Evolutionary conservation across 352 stramenopile genomes (phyloP).

Genomic region (Phytophthora europaea): DNA sequence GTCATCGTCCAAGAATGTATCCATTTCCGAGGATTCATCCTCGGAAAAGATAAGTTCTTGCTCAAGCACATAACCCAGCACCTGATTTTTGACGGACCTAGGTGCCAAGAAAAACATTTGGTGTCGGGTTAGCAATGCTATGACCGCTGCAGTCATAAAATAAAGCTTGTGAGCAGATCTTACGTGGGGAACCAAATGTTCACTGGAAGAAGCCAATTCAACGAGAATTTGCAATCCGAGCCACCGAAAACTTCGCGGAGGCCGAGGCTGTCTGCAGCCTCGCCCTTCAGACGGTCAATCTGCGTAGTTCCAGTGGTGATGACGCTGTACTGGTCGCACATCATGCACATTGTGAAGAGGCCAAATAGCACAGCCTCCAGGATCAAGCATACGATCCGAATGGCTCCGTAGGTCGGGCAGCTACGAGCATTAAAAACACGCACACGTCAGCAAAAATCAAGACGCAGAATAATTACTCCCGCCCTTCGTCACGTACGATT

Average conservation of each 20-base stretch:
- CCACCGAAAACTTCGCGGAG: constrained; percentile 89
- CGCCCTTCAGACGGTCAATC: constrained; percentile 98
- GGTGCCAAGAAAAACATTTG: constrained; percentile 11
- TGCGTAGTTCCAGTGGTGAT: constrained; percentile 96
- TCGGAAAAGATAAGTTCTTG: constrained; percentile 72
- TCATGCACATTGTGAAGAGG: constrained; percentile 99
- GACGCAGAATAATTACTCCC: background rate
- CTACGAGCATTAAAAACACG: constrained; percentile 33
- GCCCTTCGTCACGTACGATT: constrained; percentile 59
- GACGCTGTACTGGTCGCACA: constrained; percentile 98
- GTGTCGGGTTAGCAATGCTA: background rate
- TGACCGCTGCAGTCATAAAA: background rate
- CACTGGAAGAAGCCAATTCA: constrained; percentile 87
- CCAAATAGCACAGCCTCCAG: constrained; percentile 96
- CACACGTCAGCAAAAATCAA: constrained; percentile 12
- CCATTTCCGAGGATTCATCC: constrained; percentile 79
- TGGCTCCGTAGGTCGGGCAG: constrained; percentile 76
- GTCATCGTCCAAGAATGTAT: constrained; percentile 77
- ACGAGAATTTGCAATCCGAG: constrained; percentile 56
- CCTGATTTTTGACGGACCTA: constrained; percentile 85
- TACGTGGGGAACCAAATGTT: constrained; percentile 91
- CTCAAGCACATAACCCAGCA: constrained; percentile 87
- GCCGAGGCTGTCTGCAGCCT: constrained; percentile 74
- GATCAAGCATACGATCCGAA: constrained; percentile 88
- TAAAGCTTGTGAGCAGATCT: constrained; percentile 21